Conservation (phyloP, 2,329 filamentous ascomycete genomes). For the Teratosphaeriaceae sp. region DNA sequence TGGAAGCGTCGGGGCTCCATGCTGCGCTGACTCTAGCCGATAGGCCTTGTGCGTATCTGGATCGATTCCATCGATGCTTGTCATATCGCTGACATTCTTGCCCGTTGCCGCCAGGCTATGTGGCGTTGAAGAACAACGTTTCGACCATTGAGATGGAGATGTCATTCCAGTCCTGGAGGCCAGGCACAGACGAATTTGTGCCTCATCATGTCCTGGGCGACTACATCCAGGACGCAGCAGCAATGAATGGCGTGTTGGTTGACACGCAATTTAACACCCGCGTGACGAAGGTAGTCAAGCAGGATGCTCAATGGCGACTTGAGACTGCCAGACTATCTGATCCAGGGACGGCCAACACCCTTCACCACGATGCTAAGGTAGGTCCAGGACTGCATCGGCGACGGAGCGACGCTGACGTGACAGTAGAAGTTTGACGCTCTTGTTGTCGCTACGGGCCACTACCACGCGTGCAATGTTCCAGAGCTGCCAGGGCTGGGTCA, state of each 20-base stretch:
- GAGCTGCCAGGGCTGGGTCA: conserved; percentile 42
- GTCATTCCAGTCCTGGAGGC: conserved; percentile 49
- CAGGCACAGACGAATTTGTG: conserved; percentile 54
- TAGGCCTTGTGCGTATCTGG: too few relatives aligned
- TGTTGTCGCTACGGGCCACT: conserved; percentile 50
- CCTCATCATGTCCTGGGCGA: conserved; percentile 49
- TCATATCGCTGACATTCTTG: too few relatives aligned
- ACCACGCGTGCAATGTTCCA: conserved; percentile 46
- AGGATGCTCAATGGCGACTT: conserved; percentile 45
- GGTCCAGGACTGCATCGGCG: neutral
- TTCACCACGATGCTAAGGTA: neutral
- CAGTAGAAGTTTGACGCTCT: conserved; percentile 40
- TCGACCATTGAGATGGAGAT: conserved; percentile 45
- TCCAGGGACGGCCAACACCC: neutral
- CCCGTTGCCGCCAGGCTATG: too few relatives aligned
- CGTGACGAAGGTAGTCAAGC: conserved; percentile 49
- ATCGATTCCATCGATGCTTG: too few relatives aligned
- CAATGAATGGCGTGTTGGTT: conserved; percentile 43
- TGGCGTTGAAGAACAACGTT: conserved; percentile 50
- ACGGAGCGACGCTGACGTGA: conserved; percentile 2
- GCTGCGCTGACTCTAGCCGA: too few relatives aligned
- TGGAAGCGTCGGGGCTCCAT: too few relatives aligned
- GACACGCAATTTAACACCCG: conserved; percentile 51
- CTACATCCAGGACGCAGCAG: conserved; percentile 57
- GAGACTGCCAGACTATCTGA: conserved; percentile 39